These are phyloP conservation scores for Fusarium sp. DNA, from an alignment of 2,329 filamentous ascomycete genomes.

Conservation along the genomic window DNA sequence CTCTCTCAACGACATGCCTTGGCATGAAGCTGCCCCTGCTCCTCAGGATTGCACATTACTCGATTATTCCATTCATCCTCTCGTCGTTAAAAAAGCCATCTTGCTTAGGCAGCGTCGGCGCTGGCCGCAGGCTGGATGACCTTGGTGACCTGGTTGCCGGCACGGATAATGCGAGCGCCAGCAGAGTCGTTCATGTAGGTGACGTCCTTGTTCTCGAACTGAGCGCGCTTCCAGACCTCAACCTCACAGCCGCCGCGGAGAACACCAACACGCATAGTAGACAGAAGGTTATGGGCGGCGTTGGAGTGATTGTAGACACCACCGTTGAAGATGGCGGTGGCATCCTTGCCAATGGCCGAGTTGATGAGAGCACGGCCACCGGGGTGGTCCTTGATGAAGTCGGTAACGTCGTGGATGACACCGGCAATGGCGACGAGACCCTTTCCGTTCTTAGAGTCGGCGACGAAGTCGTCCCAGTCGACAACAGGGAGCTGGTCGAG, in stretches of 20 bases:
- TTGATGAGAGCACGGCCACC: conserved; percentile 89
- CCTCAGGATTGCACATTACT: conserved; percentile 24
- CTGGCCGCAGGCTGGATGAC: conserved; percentile 82
- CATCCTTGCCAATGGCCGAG: conserved; percentile 86
- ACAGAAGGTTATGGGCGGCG: conserved; percentile 88
- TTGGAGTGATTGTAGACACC: conserved; percentile 92
- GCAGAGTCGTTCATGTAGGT: conserved; percentile 83
- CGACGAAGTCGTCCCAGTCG: conserved; percentile 87
- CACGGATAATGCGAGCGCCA: conserved; percentile 86
- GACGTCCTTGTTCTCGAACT: conserved; percentile 86
- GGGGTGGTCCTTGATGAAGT: conserved; percentile 91
- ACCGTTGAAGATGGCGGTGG: conserved; percentile 91
- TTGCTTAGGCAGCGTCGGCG: conserved; percentile 80
- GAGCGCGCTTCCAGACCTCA: conserved; percentile 91
- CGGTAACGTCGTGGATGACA: conserved; percentile 85
- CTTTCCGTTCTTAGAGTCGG: conserved; percentile 80
- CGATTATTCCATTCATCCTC: conserved; percentile 35
- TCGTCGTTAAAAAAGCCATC: conserved; percentile 21
- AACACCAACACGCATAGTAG: conserved; percentile 88
- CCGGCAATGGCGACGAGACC: conserved; percentile 82
- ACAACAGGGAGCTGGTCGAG: conserved; percentile 88
- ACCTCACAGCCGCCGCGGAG: conserved; percentile 89
- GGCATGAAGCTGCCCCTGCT: conserved; percentile 17
- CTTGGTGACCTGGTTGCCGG: conserved; percentile 87
- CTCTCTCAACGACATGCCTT: conserved; percentile 30